Evolutionary conservation across 106 monocot genomes (phyloP).

Genomic region (Chionographis japonica): DNA sequence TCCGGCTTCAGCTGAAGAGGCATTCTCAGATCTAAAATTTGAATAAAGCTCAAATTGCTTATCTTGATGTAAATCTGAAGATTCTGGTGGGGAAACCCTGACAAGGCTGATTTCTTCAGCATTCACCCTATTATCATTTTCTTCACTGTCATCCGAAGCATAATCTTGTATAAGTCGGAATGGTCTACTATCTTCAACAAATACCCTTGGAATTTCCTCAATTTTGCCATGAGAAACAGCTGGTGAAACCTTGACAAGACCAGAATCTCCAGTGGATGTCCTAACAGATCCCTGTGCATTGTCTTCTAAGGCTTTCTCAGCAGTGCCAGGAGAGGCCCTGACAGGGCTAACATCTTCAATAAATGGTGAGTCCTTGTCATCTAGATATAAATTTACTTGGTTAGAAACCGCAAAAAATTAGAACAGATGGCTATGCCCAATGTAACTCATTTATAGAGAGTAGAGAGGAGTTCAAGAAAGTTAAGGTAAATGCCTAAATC

Average conservation of each 20-base stretch:
- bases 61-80: constrained; percentile 12
- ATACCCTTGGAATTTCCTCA: constrained; percentile 17
- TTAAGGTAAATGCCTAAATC: too few relatives aligned
- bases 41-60: neutral
- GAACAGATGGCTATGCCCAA: too few relatives aligned
- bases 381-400: neutral
- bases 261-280: neutral
- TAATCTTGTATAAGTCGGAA: constrained; percentile 77
- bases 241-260: neutral
- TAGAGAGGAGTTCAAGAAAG: too few relatives aligned
- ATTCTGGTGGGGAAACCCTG: constrained; percentile 3
- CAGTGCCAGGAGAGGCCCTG: neutral
- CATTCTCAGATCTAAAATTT: constrained; percentile 6
- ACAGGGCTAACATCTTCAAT: constrained; percentile 11
- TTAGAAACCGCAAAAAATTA: too few relatives aligned
- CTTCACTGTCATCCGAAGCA: constrained; percentile 73
- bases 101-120: constrained; percentile 7
- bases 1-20: constrained; percentile 1
- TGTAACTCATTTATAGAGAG: too few relatives aligned
- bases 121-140: constrained; percentile 19
- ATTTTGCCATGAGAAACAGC: constrained; percentile 3
- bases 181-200: constrained; percentile 48
- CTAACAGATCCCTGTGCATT: neutral
- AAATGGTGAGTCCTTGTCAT: neutral
- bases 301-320: neutral